Conservation (phyloP, 2,329 filamentous ascomycete genomes). For the Pseudopyricularia cyperi region DNA sequence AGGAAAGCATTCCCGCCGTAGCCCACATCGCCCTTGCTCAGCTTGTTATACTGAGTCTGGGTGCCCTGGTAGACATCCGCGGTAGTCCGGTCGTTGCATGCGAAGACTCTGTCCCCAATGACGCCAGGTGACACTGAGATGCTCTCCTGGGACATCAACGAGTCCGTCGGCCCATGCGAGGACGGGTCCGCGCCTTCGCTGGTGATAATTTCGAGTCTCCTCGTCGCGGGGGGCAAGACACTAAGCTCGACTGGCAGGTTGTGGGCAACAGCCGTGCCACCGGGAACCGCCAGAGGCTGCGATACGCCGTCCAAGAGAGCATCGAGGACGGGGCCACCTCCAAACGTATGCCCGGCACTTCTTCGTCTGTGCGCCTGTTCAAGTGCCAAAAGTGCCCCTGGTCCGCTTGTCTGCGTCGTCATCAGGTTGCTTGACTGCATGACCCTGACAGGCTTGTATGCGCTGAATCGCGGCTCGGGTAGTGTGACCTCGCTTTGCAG, state of each 20-base stretch:
- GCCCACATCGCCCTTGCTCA: constrained; percentile 50
- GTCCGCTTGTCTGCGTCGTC: constrained; percentile 5
- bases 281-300: neutral
- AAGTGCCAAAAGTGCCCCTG: constrained; percentile 36
- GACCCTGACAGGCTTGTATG: constrained; percentile 59
- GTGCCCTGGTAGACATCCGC: neutral
- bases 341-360: constrained; percentile 33
- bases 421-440: constrained; percentile 24
- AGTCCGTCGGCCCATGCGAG: constrained; percentile 12
- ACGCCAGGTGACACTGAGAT: neutral
- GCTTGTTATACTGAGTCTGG: constrained; percentile 47
- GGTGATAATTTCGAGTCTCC: constrained; percentile 14
- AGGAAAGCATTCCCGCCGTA: constrained; percentile 43
- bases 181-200: constrained; percentile 18
- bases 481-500: constrained; percentile 80
- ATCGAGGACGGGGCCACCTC: neutral
- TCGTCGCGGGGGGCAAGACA: constrained; percentile 29
- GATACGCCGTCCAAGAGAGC: neutral
- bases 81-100: neutral
- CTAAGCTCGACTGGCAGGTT: constrained; percentile 33
- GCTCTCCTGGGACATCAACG: constrained; percentile 6
- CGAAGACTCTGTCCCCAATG: neutral
- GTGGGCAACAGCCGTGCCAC: constrained; percentile 6
- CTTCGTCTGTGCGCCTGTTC: constrained; percentile 47
- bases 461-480: constrained; percentile 74